Percentiles rank a stretch among this genome's conserved stretches.
Evolutionary conservation across 805 yeast genomes (phyloP).

Genomic region (Sugiyamaella marilandica): DNA sequence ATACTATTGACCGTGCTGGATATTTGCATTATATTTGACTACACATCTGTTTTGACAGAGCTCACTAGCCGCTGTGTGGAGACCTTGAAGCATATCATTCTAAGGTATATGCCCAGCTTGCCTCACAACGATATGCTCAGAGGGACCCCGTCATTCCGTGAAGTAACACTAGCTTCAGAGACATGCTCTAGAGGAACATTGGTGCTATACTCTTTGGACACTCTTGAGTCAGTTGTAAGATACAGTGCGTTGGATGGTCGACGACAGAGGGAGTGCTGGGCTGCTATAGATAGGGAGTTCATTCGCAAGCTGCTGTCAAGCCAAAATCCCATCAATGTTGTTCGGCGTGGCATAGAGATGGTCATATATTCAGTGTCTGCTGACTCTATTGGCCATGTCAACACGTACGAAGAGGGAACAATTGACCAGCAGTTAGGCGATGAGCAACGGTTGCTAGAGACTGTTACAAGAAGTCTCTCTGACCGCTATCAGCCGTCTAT

Average conservation of each 20-base stretch:
- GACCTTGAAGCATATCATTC: not conserved
- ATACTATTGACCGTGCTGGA: constrained; percentile 2
- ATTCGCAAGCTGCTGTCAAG: constrained; percentile 1
- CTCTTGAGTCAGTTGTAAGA: constrained; percentile 8
- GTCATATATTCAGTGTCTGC: constrained; percentile 7
- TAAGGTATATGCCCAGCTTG: not conserved
- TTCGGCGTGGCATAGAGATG: not conserved
- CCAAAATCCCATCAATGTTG: constrained; percentile 2
- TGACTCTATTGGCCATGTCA: constrained; percentile 10
- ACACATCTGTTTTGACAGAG: not conserved
- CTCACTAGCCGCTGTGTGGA: not conserved
- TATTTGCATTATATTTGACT: constrained; percentile 3
- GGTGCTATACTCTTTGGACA: constrained; percentile 8
- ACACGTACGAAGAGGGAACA: not conserved
- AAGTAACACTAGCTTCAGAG: not conserved
- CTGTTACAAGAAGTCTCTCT: not conserved
- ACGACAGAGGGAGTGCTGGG: not conserved
- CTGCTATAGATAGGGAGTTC: constrained; percentile 1
- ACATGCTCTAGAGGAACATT: not conserved
- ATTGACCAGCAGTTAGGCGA: constrained; percentile 1
- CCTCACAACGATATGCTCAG: not conserved
- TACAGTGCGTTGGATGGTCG: not conserved
- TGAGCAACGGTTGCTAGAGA: constrained; percentile 1
- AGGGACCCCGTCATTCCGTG: constrained; percentile 9
- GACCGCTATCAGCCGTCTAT: not conserved